Conservation (phyloP, 2,329 filamentous ascomycete genomes). For the Paraphoma chrysanthemicola region DNA sequence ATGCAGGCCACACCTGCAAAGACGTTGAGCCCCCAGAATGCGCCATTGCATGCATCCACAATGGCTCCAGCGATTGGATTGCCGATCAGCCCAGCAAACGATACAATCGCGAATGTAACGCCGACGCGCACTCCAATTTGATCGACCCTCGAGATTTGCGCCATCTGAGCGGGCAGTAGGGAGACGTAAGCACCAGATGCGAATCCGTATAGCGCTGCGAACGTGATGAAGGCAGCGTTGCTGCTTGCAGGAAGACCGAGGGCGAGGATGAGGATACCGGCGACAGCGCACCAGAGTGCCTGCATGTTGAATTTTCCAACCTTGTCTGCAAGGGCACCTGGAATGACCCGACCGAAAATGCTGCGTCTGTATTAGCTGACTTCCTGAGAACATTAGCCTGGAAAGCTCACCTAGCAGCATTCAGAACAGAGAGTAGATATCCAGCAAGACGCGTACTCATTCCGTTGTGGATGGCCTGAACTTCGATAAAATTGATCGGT, state of each 20-base stretch:
- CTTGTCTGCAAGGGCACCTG: slow-evolving; percentile 61
- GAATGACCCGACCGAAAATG: slow-evolving; percentile 64
- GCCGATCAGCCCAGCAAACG: slow-evolving; percentile 57
- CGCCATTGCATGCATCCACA: slow-evolving; percentile 59
- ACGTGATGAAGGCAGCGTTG: slow-evolving; percentile 54
- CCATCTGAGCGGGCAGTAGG: slow-evolving; percentile 53
- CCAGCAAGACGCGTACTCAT: slow-evolving; percentile 57
- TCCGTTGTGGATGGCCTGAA: slow-evolving; percentile 55
- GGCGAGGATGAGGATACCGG: slow-evolving; percentile 55
- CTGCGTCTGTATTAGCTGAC: slow-evolving; percentile 24
- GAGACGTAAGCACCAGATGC: slow-evolving; percentile 61
- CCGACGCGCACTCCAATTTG: slow-evolving; percentile 65
- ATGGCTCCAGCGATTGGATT: slow-evolving; percentile 57
- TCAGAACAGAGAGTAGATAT: slow-evolving; percentile 62
- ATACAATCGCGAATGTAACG: slow-evolving; percentile 55
- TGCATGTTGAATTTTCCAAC: slow-evolving; percentile 61
- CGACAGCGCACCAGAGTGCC: slow-evolving; percentile 35
- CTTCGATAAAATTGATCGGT: slow-evolving; percentile 57
- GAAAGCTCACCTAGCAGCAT: slow-evolving; percentile 58
- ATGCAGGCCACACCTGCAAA: slow-evolving; percentile 67
- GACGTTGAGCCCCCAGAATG: slow-evolving; percentile 67
- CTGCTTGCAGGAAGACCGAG: slow-evolving; percentile 56
- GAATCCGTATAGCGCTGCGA: slow-evolving; percentile 59
- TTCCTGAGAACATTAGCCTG: no score
- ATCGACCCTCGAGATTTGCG: slow-evolving; percentile 51